A percentile compares a stretch with the other conserved stretches of the same genome.
These are phyloP conservation scores for Penicillium lagena DNA, from an alignment of 495 filamentous ascomycete genomes.

Conservation along the genomic window DNA sequence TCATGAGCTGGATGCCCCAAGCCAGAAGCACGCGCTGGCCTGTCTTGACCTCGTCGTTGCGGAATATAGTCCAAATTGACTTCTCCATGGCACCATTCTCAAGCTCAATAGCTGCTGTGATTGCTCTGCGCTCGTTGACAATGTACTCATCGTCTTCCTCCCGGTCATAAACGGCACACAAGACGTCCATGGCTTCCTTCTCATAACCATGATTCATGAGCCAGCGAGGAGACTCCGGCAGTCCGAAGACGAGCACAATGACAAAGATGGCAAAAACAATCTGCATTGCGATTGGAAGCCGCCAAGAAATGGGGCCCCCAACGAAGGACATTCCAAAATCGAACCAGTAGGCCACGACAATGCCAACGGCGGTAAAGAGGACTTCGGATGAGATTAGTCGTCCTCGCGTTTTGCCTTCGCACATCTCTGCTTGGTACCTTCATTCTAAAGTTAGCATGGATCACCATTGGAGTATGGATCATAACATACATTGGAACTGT, in stretches of 20 bases:
- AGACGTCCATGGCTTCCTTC: constrained; percentile 44
- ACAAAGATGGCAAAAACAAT: constrained; percentile 35
- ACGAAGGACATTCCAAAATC: constrained; percentile 41
- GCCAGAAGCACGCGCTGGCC: constrained; percentile 47
- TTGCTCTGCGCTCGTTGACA: constrained; percentile 37
- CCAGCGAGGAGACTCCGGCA: constrained; percentile 41
- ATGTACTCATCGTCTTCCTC: constrained; percentile 36
- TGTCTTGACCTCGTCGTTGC: constrained; percentile 45
- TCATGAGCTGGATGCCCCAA: constrained; percentile 44
- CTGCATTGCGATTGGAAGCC: constrained; percentile 42
- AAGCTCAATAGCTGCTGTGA: constrained; percentile 41
- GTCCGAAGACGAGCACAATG: constrained; percentile 30
- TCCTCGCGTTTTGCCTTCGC: constrained; percentile 35
- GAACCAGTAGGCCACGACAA: constrained; percentile 44
- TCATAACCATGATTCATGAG: constrained; percentile 38
- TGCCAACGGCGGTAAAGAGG: constrained; percentile 33
- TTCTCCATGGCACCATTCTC: constrained; percentile 33
- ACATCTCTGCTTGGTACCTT: constrained; percentile 37
- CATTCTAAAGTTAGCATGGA: background rate
- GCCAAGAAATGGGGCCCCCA: constrained; percentile 35
- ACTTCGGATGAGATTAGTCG: constrained; percentile 39
- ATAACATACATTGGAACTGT: constrained; percentile 33
- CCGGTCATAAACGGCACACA: constrained; percentile 43
- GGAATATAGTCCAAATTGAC: constrained; percentile 40
- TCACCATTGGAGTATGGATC: too few relatives aligned